Percentiles rank a stretch among this genome's conserved stretches.
Evolutionary conservation across 768 basidiomycete genomes (phyloP).

Genomic region (Tricholoma matsutake): DNA sequence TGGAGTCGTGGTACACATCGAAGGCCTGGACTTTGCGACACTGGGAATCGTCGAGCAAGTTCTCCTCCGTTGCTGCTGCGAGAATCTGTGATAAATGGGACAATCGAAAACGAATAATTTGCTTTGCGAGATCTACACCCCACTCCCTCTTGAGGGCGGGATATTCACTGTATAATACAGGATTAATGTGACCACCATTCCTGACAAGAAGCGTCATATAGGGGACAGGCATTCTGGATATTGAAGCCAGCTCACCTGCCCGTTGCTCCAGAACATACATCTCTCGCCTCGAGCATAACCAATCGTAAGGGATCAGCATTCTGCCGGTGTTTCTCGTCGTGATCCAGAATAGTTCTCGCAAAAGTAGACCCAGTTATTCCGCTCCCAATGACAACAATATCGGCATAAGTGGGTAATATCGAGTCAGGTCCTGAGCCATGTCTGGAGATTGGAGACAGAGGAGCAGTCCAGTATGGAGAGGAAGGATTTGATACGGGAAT

Average conservation of each 20-base stretch:
- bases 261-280: conserved; percentile 71
- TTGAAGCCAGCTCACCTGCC: conserved; percentile 47
- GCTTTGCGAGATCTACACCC: conserved; percentile 45
- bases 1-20: conserved; percentile 50
- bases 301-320: conserved; percentile 36
- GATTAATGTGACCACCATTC: conserved; percentile 70
- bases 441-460: conserved; percentile 44
- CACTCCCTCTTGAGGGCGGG: conserved; percentile 38
- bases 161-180: conserved; percentile 60
- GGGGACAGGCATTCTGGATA: not conserved
- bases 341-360: conserved; percentile 50
- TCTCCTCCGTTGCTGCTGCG: conserved; percentile 50
- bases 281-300: conserved; percentile 80
- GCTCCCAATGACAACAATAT: conserved; percentile 73
- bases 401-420: conserved; percentile 45
- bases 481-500: conserved; percentile 56
- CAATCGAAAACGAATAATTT: conserved; percentile 58
- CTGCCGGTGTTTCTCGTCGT: conserved; percentile 16
- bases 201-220: conserved; percentile 27
- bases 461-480: conserved; percentile 61
- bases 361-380: conserved; percentile 71
- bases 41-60: conserved; percentile 49
- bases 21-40: conserved; percentile 54
- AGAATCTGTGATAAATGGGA: conserved; percentile 52
- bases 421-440: conserved; percentile 24